phyloP scores from a whole-genome alignment of 2,329 filamentous ascomycete species.

The Epichloe sp. region DNA sequence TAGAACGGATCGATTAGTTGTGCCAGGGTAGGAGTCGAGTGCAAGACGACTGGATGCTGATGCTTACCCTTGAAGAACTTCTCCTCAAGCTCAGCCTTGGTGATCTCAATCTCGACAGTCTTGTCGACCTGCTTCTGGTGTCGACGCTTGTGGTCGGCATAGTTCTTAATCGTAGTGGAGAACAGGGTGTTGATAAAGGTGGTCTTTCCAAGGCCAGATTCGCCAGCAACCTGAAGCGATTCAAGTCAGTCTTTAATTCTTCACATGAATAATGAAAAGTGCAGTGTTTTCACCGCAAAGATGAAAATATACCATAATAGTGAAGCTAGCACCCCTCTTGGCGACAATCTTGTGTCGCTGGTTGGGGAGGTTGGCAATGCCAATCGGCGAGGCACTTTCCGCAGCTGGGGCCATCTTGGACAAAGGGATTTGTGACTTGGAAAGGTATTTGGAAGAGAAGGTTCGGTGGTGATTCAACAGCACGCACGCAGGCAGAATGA shows the following conservation, averaged over 20 bases:
- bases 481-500: constrained; percentile 1
- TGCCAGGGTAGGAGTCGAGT: too few relatives aligned
- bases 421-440: constrained; percentile 6
- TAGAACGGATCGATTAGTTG: constrained; percentile 21
- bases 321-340: constrained; percentile 91
- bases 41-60: constrained; percentile 2
- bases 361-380: constrained; percentile 62
- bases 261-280: background rate
- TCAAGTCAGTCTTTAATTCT: constrained; percentile 5
- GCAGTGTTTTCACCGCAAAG: background rate
- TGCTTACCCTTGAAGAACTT: constrained; percentile 97
- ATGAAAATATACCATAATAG: constrained; percentile 68
- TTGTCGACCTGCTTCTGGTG: constrained; percentile 99
- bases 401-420: constrained; percentile 43
- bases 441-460: background rate
- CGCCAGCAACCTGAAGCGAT: constrained; percentile 69
- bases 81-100: constrained; percentile 98
- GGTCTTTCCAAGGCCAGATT: constrained; percentile 97
- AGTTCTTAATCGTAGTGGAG: constrained; percentile 99
- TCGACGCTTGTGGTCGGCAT: constrained; percentile 97
- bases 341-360: constrained; percentile 64
- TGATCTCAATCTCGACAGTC: constrained; percentile 99
- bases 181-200: constrained; percentile 99
- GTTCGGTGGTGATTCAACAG: background rate
- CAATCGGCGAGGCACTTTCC: constrained; percentile 55